phyloP scores from a whole-genome alignment of 2,329 filamentous ascomycete species.

The Trichoderma koningiopsis region DNA sequence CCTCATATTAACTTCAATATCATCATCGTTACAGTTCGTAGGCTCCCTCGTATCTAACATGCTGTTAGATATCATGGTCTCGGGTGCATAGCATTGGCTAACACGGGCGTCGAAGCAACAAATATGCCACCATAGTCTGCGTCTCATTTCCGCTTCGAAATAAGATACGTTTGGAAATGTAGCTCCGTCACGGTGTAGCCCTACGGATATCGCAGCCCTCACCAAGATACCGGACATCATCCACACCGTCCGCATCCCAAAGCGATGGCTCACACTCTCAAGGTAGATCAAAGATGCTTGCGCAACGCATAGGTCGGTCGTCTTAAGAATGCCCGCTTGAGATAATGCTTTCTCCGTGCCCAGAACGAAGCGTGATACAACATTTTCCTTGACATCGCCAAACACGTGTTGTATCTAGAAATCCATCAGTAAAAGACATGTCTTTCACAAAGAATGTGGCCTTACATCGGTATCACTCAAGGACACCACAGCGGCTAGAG shows the following conservation, averaged over 20 bases:
- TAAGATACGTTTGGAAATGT: constrained; percentile 4
- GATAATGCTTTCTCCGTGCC: constrained; percentile 34
- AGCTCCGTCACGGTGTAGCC: constrained; percentile 28
- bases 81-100: constrained; percentile 1
- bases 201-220: constrained; percentile 31
- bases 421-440: constrained; percentile 27
- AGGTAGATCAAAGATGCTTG: constrained; percentile 37
- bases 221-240: constrained; percentile 32
- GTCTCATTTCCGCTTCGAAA: constrained; percentile 7
- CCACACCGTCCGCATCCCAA: constrained; percentile 31
- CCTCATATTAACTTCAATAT: constrained; percentile 3
- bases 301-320: constrained; percentile 30
- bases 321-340: constrained; percentile 32
- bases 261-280: constrained; percentile 28
- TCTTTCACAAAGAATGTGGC: constrained; percentile 27
- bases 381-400: constrained; percentile 2
- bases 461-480: constrained; percentile 31
- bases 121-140: constrained; percentile 14
- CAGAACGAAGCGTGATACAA: constrained; percentile 28
- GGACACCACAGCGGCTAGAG: constrained; percentile 34
- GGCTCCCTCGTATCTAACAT: constrained; percentile 12
- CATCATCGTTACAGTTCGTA: constrained; percentile 1
- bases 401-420: not conserved
- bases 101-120: constrained; percentile 7
- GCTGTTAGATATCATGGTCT: constrained; percentile 1